Evolutionary conservation across 352 stramenopile genomes (phyloP), one percentile per base, ranked within the genome.

Genomic region (Phytophthora vignae): DNA sequence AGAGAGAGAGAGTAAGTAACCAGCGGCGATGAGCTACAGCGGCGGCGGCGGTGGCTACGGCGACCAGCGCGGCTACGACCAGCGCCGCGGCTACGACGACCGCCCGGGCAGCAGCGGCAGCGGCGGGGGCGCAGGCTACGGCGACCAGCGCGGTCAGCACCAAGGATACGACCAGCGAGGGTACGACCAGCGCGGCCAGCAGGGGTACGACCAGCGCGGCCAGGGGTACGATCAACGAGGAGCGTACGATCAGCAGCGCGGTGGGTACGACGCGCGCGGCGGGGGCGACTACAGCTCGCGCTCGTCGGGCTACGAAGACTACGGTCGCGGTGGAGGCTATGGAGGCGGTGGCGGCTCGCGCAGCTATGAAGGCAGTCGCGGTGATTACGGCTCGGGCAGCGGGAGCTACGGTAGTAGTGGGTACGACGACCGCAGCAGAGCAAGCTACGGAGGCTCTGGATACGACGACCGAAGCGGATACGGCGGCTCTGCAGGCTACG

Each of bases 1-100:
- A 1, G 25, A 29, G 25, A 0, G 2, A 29, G 2, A 29, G n/a
- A 58, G 29, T 44, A 15, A 11, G 27, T 14, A 50, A 40, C 38
- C 14, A 60, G 55, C n/a, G 9, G 8, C 11, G 14, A 91, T 91
- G 83, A 91, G 83, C 49, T 89, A 88, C 55, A 76, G 74, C n/a
- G 64, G 76, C 53, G 59, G 74, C n/a, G 77, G 70, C 27, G 60
- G 67, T 17, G 76, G 69, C 12, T 53, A 62, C 15, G 49, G 48
- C 4, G 55, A 69, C 17, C 65, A 67, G 40, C 57, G 65, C 11
- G 67, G 70, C 31, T 87, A 90, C 64, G 71, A 72, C 48, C 65
- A 67, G 40, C 57, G 65, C 11, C 69, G 70, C 19, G 67, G 60
- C 31, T 87, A 90, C 64, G 71, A 72, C 48, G 71, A 77, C 14